A percentile compares a stretch with the other conserved stretches of the same genome.
These are phyloP conservation scores for Bipolaris gigantea DNA, from an alignment of 2,329 filamentous ascomycete species.

Conservation along the genomic window DNA sequence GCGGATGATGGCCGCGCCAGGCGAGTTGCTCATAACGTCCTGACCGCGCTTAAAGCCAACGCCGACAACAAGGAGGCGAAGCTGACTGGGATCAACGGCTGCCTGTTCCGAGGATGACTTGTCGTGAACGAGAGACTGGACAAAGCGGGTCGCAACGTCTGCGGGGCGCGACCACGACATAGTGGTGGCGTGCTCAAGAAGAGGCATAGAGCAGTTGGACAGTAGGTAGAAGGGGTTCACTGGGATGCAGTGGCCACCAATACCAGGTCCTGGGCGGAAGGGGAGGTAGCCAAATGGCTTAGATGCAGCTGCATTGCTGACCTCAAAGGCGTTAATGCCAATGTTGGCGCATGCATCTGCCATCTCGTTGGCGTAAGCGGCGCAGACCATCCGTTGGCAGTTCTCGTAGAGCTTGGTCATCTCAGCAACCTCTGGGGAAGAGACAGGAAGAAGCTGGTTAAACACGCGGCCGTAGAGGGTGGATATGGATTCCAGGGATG, in stretches of 20 bases:
- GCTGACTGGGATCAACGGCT: constrained; percentile 6
- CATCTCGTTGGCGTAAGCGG: constrained; percentile 61
- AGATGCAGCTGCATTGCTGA: constrained; percentile 53
- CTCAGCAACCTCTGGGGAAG: constrained; percentile 58
- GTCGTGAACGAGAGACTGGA: constrained; percentile 5
- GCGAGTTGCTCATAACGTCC: constrained; percentile 53
- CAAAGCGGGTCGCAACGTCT: constrained; percentile 25
- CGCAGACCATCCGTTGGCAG: constrained; percentile 59
- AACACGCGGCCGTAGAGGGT: constrained; percentile 55
- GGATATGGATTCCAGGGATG: constrained; percentile 51
- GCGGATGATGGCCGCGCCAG: constrained; percentile 50
- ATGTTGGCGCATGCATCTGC: constrained; percentile 54
- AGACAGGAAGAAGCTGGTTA: constrained; percentile 54
- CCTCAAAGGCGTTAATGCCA: constrained; percentile 55
- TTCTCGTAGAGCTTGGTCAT: constrained; percentile 64
- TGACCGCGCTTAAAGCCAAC: constrained; percentile 57
- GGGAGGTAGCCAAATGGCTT: constrained; percentile 56
- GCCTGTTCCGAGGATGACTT: neutral
- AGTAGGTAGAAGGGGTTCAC: constrained; percentile 57
- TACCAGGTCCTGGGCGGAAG: constrained; percentile 53
- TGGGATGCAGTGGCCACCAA: constrained; percentile 61
- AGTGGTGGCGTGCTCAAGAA: constrained; percentile 51
- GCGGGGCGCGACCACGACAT: constrained; percentile 51
- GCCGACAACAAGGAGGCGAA: constrained; percentile 57
- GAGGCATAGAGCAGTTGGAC: constrained; percentile 52